Percentiles rank a stretch among this genome's conserved stretches.
These are phyloP conservation scores for Sesbania bispinosa DNA, from an alignment of 306 rosid species.

Conservation along the genomic window DNA sequence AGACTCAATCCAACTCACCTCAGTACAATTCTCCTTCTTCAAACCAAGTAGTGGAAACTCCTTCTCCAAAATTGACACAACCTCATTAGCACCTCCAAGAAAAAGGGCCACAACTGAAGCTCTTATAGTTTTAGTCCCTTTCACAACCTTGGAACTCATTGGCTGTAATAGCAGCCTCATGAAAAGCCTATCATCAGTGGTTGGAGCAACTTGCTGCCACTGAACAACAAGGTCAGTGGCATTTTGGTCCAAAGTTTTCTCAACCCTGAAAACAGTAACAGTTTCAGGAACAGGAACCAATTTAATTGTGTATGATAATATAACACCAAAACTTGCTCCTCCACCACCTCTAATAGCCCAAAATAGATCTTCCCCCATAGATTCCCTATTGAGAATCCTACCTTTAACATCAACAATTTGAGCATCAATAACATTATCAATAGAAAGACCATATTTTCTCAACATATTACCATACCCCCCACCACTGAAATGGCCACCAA, in stretches of 20 bases:
- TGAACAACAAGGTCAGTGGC: constrained; percentile 39
- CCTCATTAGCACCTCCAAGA: constrained; percentile 32
- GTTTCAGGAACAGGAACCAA: constrained; percentile 31
- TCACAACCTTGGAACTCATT: constrained; percentile 8
- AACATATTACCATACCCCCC: constrained; percentile 41
- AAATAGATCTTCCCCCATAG: constrained; percentile 38
- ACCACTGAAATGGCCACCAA: constrained; percentile 40
- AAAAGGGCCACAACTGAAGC: constrained; percentile 32
- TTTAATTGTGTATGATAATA: constrained; percentile 31
- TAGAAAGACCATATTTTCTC: constrained; percentile 28
- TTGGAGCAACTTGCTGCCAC: constrained; percentile 48
- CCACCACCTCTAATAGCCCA: constrained; percentile 45
- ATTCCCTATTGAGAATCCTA: constrained; percentile 13
- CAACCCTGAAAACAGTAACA: constrained; percentile 26
- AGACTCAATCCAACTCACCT: constrained; percentile 41
- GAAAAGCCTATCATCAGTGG: constrained; percentile 30
- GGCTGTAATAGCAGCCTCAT: constrained; percentile 41
- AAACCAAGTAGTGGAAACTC: constrained; percentile 36
- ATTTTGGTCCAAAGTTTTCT: constrained; percentile 27
- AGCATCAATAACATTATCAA: constrained; percentile 31
- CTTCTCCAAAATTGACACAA: constrained; percentile 23
- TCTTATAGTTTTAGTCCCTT: constrained; percentile 9
- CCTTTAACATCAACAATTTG: constrained; percentile 36
- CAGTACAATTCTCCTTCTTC: constrained; percentile 24
- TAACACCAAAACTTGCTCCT: constrained; percentile 38